Conservation (phyloP, 2,329 filamentous ascomycete genomes). For the Aspergillus novoparasiticus region DNA sequence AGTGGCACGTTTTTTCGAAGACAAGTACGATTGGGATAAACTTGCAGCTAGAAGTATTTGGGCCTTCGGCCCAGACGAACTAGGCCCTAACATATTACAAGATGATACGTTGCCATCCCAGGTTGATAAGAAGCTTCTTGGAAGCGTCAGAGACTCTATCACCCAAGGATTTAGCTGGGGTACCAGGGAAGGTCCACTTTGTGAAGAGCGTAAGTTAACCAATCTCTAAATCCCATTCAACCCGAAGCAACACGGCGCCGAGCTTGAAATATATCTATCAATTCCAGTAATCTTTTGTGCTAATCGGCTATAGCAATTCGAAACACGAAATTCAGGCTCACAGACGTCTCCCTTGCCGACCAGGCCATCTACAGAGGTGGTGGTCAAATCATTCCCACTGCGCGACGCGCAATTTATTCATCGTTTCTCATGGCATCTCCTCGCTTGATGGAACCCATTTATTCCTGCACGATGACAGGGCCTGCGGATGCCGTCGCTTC, state of each 20-base stretch:
- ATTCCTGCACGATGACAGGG: conserved; percentile 88
- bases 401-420: conserved; percentile 88
- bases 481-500: conserved; percentile 85
- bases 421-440: conserved; percentile 97
- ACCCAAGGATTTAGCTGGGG: conserved; percentile 97
- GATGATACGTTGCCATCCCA: conserved; percentile 95
- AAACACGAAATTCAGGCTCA: conserved; percentile 96
- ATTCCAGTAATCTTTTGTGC: conserved; percentile 15
- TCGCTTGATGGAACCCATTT: conserved; percentile 94
- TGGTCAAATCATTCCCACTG: conserved; percentile 95
- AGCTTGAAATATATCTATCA: neutral
- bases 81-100: conserved; percentile 91
- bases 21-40: conserved; percentile 96
- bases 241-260: neutral
- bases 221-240: neutral
- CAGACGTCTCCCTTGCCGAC: conserved; percentile 80
- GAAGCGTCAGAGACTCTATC: conserved; percentile 86
- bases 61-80: conserved; percentile 96
- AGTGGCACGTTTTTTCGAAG: conserved; percentile 95
- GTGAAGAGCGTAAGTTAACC: conserved; percentile 82
- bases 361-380: conserved; percentile 95
- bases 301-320: conserved; percentile 70
- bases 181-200: conserved; percentile 89
- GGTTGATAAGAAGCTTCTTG: conserved; percentile 88
- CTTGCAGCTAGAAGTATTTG: conserved; percentile 93